Conservation (phyloP, 345 rosid species). For the Hevea brasiliensis region DNA sequence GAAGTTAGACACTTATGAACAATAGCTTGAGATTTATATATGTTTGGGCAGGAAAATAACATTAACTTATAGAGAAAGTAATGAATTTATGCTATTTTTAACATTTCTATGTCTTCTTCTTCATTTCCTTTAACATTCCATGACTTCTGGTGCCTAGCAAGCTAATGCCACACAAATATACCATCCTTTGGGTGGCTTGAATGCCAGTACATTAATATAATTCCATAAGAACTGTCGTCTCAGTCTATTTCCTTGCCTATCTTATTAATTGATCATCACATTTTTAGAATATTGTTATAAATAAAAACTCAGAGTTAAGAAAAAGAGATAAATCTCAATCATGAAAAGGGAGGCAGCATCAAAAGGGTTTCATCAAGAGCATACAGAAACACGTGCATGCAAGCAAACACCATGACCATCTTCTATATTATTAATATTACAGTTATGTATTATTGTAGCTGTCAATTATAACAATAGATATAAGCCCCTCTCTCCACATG, state of each 20-base stretch:
- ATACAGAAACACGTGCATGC: conserved; percentile 3
- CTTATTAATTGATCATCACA: too few relatives aligned
- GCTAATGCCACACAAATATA: background rate
- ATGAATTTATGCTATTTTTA: conserved; percentile 10
- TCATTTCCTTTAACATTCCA: background rate
- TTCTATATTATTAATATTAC: too few relatives aligned
- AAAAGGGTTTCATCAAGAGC: background rate
- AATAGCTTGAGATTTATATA: background rate
- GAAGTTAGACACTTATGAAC: background rate
- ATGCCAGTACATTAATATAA: background rate
- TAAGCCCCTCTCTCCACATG: too few relatives aligned
- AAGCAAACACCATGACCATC: background rate
- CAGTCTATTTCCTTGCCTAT: too few relatives aligned
- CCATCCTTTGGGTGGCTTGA: conserved; percentile 2
- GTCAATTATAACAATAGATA: too few relatives aligned
- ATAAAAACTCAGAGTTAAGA: too few relatives aligned
- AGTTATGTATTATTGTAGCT: too few relatives aligned
- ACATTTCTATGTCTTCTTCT: background rate
- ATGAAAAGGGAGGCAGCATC: too few relatives aligned
- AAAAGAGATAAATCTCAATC: too few relatives aligned
- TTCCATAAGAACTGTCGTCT: background rate
- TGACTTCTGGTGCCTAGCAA: background rate
- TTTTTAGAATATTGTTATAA: too few relatives aligned
- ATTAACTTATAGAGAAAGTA: background rate
- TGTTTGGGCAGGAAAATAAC: background rate